phyloP scores from a whole-genome alignment of 1,284 basidiomycete species.

The Pascua guehoae region DNA sequence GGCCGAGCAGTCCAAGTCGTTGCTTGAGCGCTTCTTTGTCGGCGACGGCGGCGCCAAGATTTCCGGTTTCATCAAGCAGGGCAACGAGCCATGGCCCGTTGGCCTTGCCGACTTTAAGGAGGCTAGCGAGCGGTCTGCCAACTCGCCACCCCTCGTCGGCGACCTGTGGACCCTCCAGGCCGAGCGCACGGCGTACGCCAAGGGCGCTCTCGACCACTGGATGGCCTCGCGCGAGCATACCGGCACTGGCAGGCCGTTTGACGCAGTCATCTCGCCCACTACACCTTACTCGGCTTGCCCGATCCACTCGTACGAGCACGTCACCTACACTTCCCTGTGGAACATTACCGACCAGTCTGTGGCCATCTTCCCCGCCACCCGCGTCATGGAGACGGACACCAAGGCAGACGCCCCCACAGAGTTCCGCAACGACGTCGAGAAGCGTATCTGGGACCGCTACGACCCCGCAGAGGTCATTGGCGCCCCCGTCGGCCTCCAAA shows the following conservation, averaged over 20 bases:
- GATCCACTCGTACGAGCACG: conserved; percentile 28
- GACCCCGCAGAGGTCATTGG: conserved; percentile 58
- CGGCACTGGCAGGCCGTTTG: conserved; percentile 38
- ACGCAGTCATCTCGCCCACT: conserved; percentile 36
- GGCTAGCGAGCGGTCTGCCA: conserved; percentile 14
- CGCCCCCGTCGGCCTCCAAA: conserved; percentile 66
- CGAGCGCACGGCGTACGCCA: conserved; percentile 28
- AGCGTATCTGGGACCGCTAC: conserved; percentile 57
- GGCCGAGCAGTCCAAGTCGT: conserved; percentile 12
- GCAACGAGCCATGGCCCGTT: conserved; percentile 33
- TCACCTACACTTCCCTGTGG: conserved; percentile 39
- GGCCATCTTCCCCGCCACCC: conserved; percentile 65
- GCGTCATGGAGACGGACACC: conserved; percentile 53
- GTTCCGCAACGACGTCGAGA: conserved; percentile 56
- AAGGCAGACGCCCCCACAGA: conserved; percentile 48
- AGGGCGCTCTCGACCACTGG: conserved; percentile 35
- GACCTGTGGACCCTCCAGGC: conserved; percentile 34
- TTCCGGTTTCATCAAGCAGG: conserved; percentile 19
- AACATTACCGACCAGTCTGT: conserved; percentile 37
- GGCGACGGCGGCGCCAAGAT: conserved; percentile 43
- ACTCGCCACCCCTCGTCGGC: conserved; percentile 23
- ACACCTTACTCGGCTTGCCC: conserved; percentile 30
- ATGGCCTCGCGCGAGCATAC: conserved; percentile 25
- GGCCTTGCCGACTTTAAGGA: conserved; percentile 23
- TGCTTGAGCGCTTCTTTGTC: conserved; percentile 33